A percentile compares a stretch with the other conserved stretches of the same genome.
Evolutionary conservation across 805 yeast species (phyloP).

Genomic region (Spathaspora girioi): DNA sequence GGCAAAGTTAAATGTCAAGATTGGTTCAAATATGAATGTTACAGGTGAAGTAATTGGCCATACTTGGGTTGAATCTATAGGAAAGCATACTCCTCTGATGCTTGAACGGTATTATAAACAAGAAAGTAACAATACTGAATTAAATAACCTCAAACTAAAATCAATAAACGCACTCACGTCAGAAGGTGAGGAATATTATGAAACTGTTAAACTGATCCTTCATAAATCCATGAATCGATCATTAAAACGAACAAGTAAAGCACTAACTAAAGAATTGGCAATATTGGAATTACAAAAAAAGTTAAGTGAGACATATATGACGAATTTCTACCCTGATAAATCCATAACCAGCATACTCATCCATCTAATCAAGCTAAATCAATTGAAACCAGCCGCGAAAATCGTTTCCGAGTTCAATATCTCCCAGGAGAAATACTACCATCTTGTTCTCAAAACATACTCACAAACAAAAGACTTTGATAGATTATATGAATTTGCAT

Average conservation of each 20-base stretch:
- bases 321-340: slow-evolving; percentile 22
- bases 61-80: slow-evolving; percentile 33
- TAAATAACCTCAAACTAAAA: slow-evolving; percentile 16
- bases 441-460: slow-evolving; percentile 27
- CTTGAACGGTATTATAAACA: slow-evolving; percentile 28
- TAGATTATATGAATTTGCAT: slow-evolving; percentile 28
- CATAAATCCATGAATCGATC: slow-evolving; percentile 15
- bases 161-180: slow-evolving; percentile 13
- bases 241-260: slow-evolving; percentile 7
- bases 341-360: slow-evolving; percentile 23
- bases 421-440: slow-evolving; percentile 30
- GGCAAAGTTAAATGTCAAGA: slow-evolving; percentile 10
- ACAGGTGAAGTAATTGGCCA: slow-evolving; percentile 37
- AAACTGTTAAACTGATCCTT: slow-evolving; percentile 21
- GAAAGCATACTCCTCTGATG: slow-evolving; percentile 16
- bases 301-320: slow-evolving; percentile 31
- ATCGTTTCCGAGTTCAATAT: slow-evolving; percentile 31
- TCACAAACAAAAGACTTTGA: slow-evolving; percentile 29
- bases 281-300: slow-evolving; percentile 29
- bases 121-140: slow-evolving; percentile 24
- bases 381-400: slow-evolving; percentile 29
- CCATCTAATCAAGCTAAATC: slow-evolving; percentile 32
- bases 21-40: slow-evolving; percentile 22
- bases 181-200: slow-evolving; percentile 15
- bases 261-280: slow-evolving; percentile 25